Evolutionary conservation across 768 basidiomycete species (phyloP).

Genomic region (Rhizopogon vinicolor): DNA sequence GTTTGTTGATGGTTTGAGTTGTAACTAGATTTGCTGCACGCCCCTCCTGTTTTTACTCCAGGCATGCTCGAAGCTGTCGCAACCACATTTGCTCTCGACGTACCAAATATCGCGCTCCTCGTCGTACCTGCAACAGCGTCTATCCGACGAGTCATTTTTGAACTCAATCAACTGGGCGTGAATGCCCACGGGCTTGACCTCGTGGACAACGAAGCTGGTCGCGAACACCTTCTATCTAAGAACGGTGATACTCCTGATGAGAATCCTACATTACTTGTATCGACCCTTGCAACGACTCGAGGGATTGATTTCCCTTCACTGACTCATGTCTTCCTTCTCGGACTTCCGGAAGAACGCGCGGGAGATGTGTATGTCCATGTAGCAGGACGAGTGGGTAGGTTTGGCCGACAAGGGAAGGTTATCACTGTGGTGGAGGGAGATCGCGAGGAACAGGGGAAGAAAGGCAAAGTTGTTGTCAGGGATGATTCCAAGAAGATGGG

Average conservation of each 20-base stretch:
- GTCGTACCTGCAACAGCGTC: conserved; percentile 60
- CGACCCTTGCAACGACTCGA: conserved; percentile 64
- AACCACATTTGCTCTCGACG: conserved; percentile 66
- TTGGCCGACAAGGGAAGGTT: conserved; percentile 62
- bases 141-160: conserved; percentile 58
- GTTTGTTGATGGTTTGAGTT: conserved; percentile 5
- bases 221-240: conserved; percentile 37
- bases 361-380: conserved; percentile 66
- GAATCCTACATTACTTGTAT: conserved; percentile 61
- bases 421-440: conserved; percentile 50
- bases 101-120: conserved; percentile 62
- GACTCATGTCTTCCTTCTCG: conserved; percentile 72
- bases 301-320: conserved; percentile 70
- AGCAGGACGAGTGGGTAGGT: conserved; percentile 73
- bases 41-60: conserved; percentile 50
- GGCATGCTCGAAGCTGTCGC: conserved; percentile 64
- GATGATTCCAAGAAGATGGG: conserved; percentile 37
- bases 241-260: conserved; percentile 29
- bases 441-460: conserved; percentile 23
- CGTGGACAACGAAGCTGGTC: conserved; percentile 36
- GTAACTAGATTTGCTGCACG: conserved; percentile 38
- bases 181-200: conserved; percentile 62
- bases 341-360: conserved; percentile 46
- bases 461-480: conserved; percentile 20
- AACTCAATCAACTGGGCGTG: conserved; percentile 61